A percentile compares a stretch with the other conserved stretches of the same genome.
These are phyloP conservation scores for Ceratobasidium sp. DNA, from an alignment of 1,284 basidiomycete genomes.

Conservation along the genomic window DNA sequence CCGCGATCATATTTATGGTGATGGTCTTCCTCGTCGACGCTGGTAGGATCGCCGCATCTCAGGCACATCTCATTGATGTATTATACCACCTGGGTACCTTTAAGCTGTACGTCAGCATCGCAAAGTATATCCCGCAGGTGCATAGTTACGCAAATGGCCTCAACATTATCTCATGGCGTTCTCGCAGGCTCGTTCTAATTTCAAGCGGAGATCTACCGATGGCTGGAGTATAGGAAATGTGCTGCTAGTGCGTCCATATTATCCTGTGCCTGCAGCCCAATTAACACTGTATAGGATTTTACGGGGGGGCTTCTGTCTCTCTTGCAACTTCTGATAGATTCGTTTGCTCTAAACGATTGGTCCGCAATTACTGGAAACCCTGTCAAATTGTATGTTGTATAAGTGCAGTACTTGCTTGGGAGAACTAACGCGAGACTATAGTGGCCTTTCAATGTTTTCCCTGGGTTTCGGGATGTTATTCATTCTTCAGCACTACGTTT, in stretches of 20 bases:
- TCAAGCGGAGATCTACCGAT: conserved; percentile 54
- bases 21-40: conserved; percentile 46
- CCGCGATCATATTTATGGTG: conserved; percentile 49
- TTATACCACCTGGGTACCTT: conserved; percentile 54
- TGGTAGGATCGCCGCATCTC: conserved; percentile 40
- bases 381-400: conserved; percentile 51
- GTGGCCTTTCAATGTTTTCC: conserved; percentile 56
- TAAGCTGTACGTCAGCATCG: conserved; percentile 57
- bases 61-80: conserved; percentile 49
- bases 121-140: conserved; percentile 57
- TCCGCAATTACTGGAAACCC: conserved; percentile 51
- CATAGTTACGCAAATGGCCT: conserved; percentile 29
- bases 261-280: not conserved
- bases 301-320: conserved; percentile 56
- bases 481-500: conserved; percentile 57
- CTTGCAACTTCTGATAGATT: conserved; percentile 51
- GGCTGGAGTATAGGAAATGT: conserved; percentile 59
- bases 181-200: conserved; percentile 56
- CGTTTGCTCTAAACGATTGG: conserved; percentile 49
- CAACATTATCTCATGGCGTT: conserved; percentile 17
- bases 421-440: conserved; percentile 41
- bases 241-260: conserved; percentile 50
- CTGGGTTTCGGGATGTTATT: conserved; percentile 57
- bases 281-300: conserved; percentile 50
- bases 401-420: not conserved